Evolutionary conservation across 768 basidiomycete species (phyloP).

Genomic region (Dacryopinax primogenitus): DNA sequence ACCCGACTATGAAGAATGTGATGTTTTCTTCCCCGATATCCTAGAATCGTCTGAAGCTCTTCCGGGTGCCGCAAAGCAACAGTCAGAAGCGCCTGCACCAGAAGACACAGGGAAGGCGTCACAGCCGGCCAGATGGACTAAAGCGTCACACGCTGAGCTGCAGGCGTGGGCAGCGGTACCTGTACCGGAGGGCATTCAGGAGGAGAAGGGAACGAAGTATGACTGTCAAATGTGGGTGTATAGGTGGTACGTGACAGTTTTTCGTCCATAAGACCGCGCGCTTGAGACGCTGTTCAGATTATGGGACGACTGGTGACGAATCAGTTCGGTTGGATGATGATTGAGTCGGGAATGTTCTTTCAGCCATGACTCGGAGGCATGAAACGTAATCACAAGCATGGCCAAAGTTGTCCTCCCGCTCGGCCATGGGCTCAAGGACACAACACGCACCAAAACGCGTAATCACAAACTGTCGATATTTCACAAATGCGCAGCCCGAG

Average conservation of each 20-base stretch:
- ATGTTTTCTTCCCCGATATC: conserved; percentile 76
- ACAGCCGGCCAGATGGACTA: conserved; percentile 36
- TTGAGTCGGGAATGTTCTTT: no score
- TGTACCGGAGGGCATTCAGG: conserved; percentile 59
- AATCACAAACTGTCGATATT: no score
- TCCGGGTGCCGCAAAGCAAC: neutral
- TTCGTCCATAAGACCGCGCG: neutral
- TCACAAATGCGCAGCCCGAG: no score
- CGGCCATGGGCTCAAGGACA: no score
- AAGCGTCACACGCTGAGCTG: conserved; percentile 49
- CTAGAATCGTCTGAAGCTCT: conserved; percentile 17
- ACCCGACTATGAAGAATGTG: conserved; percentile 69
- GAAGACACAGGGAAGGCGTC: neutral
- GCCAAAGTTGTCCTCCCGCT: no score
- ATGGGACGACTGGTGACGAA: no score
- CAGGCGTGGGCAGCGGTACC: conserved; percentile 68
- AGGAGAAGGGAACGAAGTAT: conserved; percentile 73
- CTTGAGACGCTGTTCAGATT: neutral
- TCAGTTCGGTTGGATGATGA: no score
- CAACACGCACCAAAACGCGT: no score
- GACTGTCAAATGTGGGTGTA: conserved; percentile 95
- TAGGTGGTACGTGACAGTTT: neutral
- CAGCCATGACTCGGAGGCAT: no score
- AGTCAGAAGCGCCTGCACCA: neutral
- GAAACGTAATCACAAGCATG: no score